Conservation (phyloP, 179 eudicot genomes). For the Amaranthus tricolor region DNA sequence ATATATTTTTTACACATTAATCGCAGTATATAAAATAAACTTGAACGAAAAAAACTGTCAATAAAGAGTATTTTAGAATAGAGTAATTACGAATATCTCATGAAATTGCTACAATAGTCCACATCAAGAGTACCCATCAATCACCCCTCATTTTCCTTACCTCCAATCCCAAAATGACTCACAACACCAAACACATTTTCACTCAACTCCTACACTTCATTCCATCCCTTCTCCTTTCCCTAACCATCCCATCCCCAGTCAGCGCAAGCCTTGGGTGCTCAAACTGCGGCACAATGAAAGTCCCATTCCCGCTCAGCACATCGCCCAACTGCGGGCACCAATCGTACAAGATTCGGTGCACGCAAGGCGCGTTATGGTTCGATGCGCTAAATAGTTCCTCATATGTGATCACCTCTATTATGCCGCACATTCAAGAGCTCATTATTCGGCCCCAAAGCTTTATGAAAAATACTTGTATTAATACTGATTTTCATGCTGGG, state of each 20-base stretch:
- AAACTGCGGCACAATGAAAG: constrained; percentile 38
- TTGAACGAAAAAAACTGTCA: no score
- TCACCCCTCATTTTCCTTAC: neutral
- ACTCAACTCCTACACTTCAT: neutral
- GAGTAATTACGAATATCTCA: no score
- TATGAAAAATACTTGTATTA: constrained; percentile 36
- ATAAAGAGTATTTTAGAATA: no score
- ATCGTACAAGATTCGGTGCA: constrained; percentile 44
- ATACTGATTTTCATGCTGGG: constrained; percentile 40
- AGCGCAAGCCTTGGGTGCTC: constrained; percentile 32
- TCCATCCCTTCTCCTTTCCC: neutral
- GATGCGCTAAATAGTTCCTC: constrained; percentile 48
- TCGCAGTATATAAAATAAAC: no score
- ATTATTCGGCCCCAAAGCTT: constrained; percentile 39
- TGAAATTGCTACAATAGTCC: no score
- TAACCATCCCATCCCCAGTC: neutral
- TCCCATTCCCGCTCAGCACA: constrained; percentile 66
- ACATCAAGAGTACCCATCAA: neutral
- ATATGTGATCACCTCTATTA: constrained; percentile 32
- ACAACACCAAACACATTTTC: neutral
- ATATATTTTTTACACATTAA: no score
- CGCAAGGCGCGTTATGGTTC: constrained; percentile 36
- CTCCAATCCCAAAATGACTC: constrained; percentile 4
- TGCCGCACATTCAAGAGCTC: constrained; percentile 29
- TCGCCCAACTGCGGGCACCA: constrained; percentile 43